A percentile compares a stretch with the other conserved stretches of the same genome.
Conservation (phyloP, 495 filamentous ascomycete species). For the Neurospora tetrasperma region DNA sequence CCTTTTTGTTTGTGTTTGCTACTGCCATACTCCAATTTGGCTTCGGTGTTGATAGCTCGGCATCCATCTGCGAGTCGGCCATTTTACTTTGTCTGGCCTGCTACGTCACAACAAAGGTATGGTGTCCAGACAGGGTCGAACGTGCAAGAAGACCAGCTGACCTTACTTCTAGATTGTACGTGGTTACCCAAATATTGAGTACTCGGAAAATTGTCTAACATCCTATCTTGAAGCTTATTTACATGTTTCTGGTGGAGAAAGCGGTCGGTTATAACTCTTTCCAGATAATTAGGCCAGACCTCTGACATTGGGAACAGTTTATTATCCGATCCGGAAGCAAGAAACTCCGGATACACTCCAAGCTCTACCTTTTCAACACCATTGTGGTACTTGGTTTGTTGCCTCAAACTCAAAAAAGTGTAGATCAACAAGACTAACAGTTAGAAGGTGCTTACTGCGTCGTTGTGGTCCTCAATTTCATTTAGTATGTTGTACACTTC, state of each 20-base stretch:
- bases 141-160: not conserved
- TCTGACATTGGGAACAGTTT: conserved; percentile 25
- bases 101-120: conserved; percentile 45
- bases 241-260: conserved; percentile 44
- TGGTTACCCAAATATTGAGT: not conserved
- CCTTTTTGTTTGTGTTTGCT: conserved; percentile 39
- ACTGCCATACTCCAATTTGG: conserved; percentile 40
- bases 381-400: conserved; percentile 41
- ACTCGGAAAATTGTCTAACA: not conserved
- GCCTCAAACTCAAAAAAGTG: not conserved
- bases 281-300: too few relatives aligned
- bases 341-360: conserved; percentile 34
- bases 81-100: conserved; percentile 40
- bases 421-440: conserved; percentile 4
- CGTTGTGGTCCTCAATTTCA: conserved; percentile 39
- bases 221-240: conserved; percentile 31
- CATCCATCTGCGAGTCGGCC: conserved; percentile 34
- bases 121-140: not conserved
- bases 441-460: conserved; percentile 31
- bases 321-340: conserved; percentile 34
- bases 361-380: conserved; percentile 41
- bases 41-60: conserved; percentile 33
- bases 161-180: conserved; percentile 29
- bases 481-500: conserved; percentile 30
- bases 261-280: conserved; percentile 25